Evolutionary conservation across 345 rosid species (phyloP).

Genomic region (Euclidium syriacum): DNA sequence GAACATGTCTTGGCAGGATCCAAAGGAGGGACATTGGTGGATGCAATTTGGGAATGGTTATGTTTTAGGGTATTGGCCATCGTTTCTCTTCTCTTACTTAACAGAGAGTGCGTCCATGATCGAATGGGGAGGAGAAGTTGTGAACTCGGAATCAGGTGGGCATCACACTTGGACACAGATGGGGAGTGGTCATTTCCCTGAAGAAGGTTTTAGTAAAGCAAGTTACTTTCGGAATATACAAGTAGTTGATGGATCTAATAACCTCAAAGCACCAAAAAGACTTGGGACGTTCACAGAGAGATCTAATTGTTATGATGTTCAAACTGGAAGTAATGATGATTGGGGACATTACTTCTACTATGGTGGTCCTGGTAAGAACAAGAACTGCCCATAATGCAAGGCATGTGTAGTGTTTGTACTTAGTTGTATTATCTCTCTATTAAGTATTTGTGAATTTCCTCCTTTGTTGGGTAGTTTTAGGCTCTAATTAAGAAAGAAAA

Average conservation of each 20-base stretch:
- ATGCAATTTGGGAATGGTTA: constrained; percentile 89
- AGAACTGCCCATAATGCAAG: constrained; percentile 54
- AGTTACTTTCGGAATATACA: constrained; percentile 91
- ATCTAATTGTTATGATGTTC: constrained; percentile 94
- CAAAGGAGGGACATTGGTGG: constrained; percentile 99
- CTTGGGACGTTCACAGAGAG: constrained; percentile 87
- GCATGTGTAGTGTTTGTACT: not conserved
- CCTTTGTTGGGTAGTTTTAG: constrained; percentile 11
- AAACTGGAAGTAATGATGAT: constrained; percentile 77
- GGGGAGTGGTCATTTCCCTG: constrained; percentile 97
- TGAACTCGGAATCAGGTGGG: constrained; percentile 76
- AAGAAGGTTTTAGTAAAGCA: constrained; percentile 88
- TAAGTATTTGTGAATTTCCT: not conserved
- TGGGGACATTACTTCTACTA: constrained; percentile 99
- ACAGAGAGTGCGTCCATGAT: constrained; percentile 94
- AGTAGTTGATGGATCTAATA: constrained; percentile 83
- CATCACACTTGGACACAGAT: constrained; percentile 89
- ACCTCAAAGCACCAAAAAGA: constrained; percentile 85
- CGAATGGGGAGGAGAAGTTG: constrained; percentile 99
- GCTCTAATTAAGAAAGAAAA: not conserved
- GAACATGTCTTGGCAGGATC: constrained; percentile 57
- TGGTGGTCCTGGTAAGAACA: constrained; percentile 94
- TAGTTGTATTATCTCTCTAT: not conserved
- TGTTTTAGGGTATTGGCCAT: constrained; percentile 94
- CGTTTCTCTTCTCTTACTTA: constrained; percentile 91